phyloP scores from a whole-genome alignment of 495 filamentous ascomycete genomes.

The Aspergillus avenaceus region DNA sequence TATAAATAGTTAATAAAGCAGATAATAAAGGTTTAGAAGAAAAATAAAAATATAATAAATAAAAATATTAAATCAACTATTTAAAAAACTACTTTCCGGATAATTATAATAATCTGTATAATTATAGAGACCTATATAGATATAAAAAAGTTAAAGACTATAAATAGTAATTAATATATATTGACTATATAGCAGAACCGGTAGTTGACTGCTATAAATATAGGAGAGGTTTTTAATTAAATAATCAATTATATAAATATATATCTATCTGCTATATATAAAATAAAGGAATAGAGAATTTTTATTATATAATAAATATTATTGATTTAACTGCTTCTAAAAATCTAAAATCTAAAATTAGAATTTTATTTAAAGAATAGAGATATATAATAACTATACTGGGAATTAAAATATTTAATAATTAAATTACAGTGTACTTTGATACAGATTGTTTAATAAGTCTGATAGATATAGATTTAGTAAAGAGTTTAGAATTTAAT shows the following conservation, averaged over 20 bases:
- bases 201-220: neutral
- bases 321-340: neutral
- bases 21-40: no score
- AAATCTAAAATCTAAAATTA: no score
- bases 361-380: no score
- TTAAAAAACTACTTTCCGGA: no score
- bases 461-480: neutral
- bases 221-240: neutral
- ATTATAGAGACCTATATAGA: no score
- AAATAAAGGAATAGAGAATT: neutral
- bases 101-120: no score
- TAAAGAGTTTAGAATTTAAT: neutral
- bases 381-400: neutral
- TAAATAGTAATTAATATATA: neutral
- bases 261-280: no score
- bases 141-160: neutral
- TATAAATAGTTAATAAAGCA: no score
- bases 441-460: neutral
- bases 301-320: neutral
- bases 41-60: no score
- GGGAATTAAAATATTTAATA: neutral
- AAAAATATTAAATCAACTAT: no score
- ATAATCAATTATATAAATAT: no score
- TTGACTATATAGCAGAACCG: neutral
- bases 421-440: neutral